These are phyloP conservation scores for Umbelopsis sp. DNA, from an alignment of 192 early-diverging fungal genomes.

Conservation along the genomic window DNA sequence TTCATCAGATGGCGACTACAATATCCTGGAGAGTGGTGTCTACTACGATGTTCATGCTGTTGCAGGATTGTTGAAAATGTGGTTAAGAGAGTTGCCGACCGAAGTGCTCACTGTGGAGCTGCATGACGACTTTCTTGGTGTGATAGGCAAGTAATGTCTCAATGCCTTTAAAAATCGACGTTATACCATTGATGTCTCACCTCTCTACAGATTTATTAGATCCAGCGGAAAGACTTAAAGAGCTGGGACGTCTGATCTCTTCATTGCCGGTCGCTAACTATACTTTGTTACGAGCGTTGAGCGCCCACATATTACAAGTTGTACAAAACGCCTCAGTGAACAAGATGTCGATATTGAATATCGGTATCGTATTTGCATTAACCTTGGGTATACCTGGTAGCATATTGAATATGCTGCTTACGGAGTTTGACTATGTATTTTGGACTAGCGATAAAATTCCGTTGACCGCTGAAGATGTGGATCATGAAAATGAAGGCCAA, in stretches of 20 bases:
- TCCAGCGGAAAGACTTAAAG: conserved; percentile 73
- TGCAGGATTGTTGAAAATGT: conserved; percentile 90
- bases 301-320: conserved; percentile 87
- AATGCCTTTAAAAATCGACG: background rate
- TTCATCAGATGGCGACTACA: conserved; percentile 69
- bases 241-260: conserved; percentile 78
- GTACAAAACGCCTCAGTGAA: conserved; percentile 84
- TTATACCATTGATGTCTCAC: background rate
- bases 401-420: conserved; percentile 87
- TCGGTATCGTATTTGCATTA: conserved; percentile 97
- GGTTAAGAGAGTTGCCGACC: conserved; percentile 84
- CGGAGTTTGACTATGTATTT: conserved; percentile 85
- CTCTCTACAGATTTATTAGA: conserved; percentile 68
- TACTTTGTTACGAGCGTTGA: conserved; percentile 80
- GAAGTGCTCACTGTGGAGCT: conserved; percentile 85
- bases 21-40: conserved; percentile 56
- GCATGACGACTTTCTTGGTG: conserved; percentile 77
- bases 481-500: conserved; percentile 28
- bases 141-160: conserved; percentile 56
- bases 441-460: conserved; percentile 61
- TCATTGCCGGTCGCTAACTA: conserved; percentile 87
- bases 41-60: conserved; percentile 92
- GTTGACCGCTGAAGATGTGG: too few species aligned
- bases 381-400: conserved; percentile 91
- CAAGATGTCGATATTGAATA: conserved; percentile 95